These are phyloP conservation scores for Monosporozyma unispora DNA, from an alignment of 805 yeast genomes.

Conservation along the genomic window DNA sequence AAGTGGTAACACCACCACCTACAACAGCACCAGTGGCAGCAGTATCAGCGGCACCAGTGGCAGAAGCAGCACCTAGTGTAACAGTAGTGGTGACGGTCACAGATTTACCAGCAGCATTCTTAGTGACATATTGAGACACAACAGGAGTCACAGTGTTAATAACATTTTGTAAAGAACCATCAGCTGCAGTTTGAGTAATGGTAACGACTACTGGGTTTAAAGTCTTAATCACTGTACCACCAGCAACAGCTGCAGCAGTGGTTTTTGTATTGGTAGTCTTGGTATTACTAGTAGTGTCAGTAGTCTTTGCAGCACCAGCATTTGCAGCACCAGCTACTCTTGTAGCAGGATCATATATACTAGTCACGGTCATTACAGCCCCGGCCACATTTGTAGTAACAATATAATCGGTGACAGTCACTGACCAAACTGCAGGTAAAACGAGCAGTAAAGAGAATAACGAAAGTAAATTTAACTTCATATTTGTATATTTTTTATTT, in stretches of 20 bases:
- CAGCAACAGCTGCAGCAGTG: conserved; percentile 26
- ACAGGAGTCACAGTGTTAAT: conserved; percentile 10
- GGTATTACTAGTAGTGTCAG: conserved; percentile 4
- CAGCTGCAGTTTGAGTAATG: conserved; percentile 15
- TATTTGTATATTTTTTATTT: not conserved
- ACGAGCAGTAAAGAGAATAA: conserved; percentile 5
- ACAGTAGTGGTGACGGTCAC: conserved; percentile 12
- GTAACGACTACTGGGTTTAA: conserved; percentile 10
- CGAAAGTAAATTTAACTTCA: conserved; percentile 1
- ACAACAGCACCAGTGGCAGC: conserved; percentile 31
- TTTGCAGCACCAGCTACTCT: conserved; percentile 18
- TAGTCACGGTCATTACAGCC: conserved; percentile 26
- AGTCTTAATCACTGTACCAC: conserved; percentile 5
- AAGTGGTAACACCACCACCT: conserved; percentile 6
- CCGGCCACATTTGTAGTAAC: conserved; percentile 28
- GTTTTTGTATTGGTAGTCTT: conserved; percentile 25
- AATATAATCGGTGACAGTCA: conserved; percentile 12
- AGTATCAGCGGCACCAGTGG: conserved; percentile 11
- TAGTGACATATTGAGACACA: conserved; percentile 10
- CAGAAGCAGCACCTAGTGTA: conserved; percentile 17
- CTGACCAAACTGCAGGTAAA: conserved; percentile 13
- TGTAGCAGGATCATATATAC: conserved; percentile 20
- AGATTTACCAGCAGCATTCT: conserved; percentile 23
- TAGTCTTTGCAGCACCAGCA: no score
- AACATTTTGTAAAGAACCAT: conserved; percentile 10